phyloP scores from a whole-genome alignment of 345 rosid species.

The Citrus mangshanensis region DNA sequence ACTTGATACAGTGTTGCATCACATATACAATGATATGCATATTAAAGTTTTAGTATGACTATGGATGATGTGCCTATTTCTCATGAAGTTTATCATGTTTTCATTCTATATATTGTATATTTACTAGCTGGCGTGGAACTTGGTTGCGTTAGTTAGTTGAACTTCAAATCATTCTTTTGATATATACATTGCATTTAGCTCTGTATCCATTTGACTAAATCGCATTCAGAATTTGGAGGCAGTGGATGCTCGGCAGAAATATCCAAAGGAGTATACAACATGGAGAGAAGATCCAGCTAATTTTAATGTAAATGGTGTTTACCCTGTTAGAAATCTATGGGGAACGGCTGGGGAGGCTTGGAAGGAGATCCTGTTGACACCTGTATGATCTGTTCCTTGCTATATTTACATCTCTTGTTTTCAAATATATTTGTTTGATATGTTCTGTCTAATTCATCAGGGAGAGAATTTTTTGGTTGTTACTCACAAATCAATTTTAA shows the following conservation, averaged over 20 bases:
- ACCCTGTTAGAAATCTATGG: slow-evolving; percentile 54
- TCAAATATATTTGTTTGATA: slow-evolving; percentile 13
- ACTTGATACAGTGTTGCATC: neutral
- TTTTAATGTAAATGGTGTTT: slow-evolving; percentile 54
- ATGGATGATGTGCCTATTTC: neutral
- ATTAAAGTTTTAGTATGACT: neutral
- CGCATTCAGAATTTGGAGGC: slow-evolving; percentile 61
- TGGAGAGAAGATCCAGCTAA: slow-evolving; percentile 70
- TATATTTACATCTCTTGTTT: neutral
- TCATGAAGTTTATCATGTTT: neutral
- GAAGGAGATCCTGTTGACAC: slow-evolving; percentile 53
- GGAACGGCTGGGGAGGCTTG: slow-evolving; percentile 63
- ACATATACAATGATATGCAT: neutral
- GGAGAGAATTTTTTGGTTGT: slow-evolving; percentile 51
- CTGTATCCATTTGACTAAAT: slow-evolving; percentile 28
- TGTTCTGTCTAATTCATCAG: slow-evolving; percentile 27
- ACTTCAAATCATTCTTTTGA: slow-evolving; percentile 1
- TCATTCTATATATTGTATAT: neutral
- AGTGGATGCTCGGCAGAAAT: slow-evolving; percentile 56
- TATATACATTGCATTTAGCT: slow-evolving; percentile 1
- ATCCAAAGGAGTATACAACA: slow-evolving; percentile 45
- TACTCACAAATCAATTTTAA: slow-evolving; percentile 62
- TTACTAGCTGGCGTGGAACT: neutral
- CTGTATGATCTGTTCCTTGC: slow-evolving; percentile 32
- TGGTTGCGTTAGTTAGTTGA: neutral